Conservation (phyloP, 306 rosid genomes). For the Gleditsia sinensis region DNA sequence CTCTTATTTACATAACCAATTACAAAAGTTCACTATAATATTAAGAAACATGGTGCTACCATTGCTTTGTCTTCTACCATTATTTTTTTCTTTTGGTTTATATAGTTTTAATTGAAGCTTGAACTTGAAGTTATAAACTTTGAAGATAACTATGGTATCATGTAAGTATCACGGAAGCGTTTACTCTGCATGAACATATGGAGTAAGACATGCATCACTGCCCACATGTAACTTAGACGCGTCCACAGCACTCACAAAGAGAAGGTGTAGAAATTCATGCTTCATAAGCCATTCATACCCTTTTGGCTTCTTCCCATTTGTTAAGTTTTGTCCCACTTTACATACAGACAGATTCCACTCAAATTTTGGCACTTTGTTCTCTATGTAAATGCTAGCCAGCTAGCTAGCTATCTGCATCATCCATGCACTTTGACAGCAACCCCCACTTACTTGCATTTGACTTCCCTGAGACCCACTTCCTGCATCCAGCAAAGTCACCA, state of each 20-base stretch:
- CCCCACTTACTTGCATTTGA: slow-evolving; percentile 28
- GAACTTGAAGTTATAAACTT: too few species aligned
- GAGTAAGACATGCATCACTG: neutral
- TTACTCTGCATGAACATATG: neutral
- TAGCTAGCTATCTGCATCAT: too few species aligned
- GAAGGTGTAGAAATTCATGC: slow-evolving; percentile 25
- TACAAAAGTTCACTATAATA: too few species aligned
- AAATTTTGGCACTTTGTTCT: slow-evolving; percentile 9
- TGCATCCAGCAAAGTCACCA: neutral
- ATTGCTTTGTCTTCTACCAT: neutral
- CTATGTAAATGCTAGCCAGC: slow-evolving; percentile 48
- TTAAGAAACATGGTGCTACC: neutral
- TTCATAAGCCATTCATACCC: slow-evolving; percentile 24
- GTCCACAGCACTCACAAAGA: slow-evolving; percentile 34
- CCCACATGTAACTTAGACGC: slow-evolving; percentile 27
- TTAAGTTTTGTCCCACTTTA: slow-evolving; percentile 38
- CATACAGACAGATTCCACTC: slow-evolving; percentile 31
- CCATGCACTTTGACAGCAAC: slow-evolving; percentile 31
- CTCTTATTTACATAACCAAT: too few species aligned
- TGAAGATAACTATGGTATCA: too few species aligned
- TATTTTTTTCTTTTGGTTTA: too few species aligned
- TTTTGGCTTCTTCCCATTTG: neutral
- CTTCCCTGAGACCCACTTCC: slow-evolving; percentile 16
- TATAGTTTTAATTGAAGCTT: too few species aligned
- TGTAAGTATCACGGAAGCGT: too few species aligned